These are phyloP conservation scores for Pharus latifolius DNA, from an alignment of 176 grass and related monocot genomes.

Conservation along the genomic window DNA sequence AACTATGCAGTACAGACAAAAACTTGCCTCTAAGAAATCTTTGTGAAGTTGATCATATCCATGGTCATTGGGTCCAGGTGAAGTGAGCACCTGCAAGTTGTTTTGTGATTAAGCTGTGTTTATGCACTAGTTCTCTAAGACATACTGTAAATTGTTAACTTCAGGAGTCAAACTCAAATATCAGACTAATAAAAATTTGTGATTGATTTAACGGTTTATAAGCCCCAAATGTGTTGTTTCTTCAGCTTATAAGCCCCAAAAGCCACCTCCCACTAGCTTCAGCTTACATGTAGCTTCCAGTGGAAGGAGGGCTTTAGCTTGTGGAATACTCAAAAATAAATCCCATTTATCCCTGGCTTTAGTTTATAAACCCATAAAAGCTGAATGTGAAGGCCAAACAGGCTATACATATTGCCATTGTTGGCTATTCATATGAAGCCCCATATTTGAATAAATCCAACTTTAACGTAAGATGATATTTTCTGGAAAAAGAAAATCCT, in stretches of 20 bases:
- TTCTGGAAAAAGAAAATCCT: neutral
- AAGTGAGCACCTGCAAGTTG: slow-evolving; percentile 52
- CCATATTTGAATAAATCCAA: neutral
- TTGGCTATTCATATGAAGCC: neutral
- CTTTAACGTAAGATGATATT: neutral
- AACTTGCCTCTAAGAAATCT: slow-evolving; percentile 76
- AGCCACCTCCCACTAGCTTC: too few relatives aligned
- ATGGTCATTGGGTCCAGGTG: slow-evolving; percentile 40
- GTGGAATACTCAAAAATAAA: too few relatives aligned
- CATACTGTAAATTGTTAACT: neutral
- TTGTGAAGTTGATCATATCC: slow-evolving; percentile 70
- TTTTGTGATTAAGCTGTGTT: neutral
- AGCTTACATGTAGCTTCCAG: too few relatives aligned
- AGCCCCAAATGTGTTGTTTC: too few relatives aligned
- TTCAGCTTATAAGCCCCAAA: too few relatives aligned
- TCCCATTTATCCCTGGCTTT: too few relatives aligned
- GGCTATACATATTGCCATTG: neutral
- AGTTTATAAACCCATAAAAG: too few relatives aligned
- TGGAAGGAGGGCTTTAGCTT: too few relatives aligned
- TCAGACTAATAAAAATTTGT: neutral
- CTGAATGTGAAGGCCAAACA: too few relatives aligned
- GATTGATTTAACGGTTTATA: too few relatives aligned
- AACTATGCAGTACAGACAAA: slow-evolving; percentile 7
- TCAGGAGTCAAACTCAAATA: neutral
- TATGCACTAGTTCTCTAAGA: neutral